These are phyloP conservation scores for Apium graveolens DNA, from an alignment of 129 eudicot genomes.

Conservation along the genomic window DNA sequence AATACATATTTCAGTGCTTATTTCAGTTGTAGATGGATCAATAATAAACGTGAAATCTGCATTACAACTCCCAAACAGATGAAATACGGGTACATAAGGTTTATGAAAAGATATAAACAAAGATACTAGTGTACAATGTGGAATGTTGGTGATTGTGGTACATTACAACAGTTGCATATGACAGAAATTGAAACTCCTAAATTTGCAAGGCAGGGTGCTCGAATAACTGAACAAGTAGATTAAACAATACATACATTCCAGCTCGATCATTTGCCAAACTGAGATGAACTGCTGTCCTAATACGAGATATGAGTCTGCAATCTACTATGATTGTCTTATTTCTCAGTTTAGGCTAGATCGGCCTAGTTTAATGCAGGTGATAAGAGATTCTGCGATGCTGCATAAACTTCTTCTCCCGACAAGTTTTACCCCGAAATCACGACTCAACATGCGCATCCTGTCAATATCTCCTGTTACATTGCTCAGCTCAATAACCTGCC, in stretches of 20 bases:
- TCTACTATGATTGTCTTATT: background rate
- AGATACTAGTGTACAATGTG: background rate
- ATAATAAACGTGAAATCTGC: too few relatives aligned
- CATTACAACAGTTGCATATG: background rate
- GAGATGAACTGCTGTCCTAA: background rate
- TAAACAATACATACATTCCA: background rate
- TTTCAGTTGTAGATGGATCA: background rate
- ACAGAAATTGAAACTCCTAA: background rate
- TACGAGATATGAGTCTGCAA: background rate
- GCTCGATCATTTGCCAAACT: background rate
- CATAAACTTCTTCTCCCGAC: conserved; percentile 37
- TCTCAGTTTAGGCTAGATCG: conserved; percentile 10
- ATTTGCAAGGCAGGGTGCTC: background rate
- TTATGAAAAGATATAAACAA: background rate
- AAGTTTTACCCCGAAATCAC: conserved; percentile 27
- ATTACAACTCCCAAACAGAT: too few relatives aligned
- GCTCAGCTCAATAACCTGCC: conserved; percentile 35
- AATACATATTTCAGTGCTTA: too few relatives aligned
- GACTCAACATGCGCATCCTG: conserved; percentile 30
- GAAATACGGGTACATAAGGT: too few relatives aligned
- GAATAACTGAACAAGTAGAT: background rate
- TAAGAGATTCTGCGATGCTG: conserved; percentile 32
- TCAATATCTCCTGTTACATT: conserved; percentile 32
- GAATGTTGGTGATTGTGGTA: background rate
- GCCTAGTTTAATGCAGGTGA: conserved; percentile 26